Conservation (phyloP, 345 rosid species). For the Brassica cretica region DNA sequence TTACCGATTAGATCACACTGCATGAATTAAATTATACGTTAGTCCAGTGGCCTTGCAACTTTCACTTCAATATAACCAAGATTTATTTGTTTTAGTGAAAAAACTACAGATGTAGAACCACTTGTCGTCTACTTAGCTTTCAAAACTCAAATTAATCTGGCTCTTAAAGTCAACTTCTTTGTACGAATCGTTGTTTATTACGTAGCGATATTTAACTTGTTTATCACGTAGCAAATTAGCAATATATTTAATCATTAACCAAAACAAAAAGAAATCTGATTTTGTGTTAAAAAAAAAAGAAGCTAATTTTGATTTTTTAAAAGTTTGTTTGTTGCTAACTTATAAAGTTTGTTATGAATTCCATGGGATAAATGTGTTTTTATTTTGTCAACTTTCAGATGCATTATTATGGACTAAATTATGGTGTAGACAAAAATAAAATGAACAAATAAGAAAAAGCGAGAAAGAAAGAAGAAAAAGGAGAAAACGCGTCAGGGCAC, state of each 20-base stretch:
- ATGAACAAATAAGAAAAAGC: background rate
- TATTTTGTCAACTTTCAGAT: background rate
- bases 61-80: background rate
- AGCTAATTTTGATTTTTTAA: background rate
- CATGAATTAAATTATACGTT: background rate
- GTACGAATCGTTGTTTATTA: background rate
- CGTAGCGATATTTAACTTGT: background rate
- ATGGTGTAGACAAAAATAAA: slow-evolving; percentile 4
- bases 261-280: background rate
- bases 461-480: slow-evolving; percentile 15
- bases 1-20: background rate
- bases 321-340: background rate
- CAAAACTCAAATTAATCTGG: background rate
- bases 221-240: background rate
- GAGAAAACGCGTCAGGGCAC: slow-evolving; percentile 43
- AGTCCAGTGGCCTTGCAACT: background rate
- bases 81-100: background rate
- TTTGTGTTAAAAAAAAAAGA: background rate
- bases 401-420: background rate
- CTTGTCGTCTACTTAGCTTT: background rate
- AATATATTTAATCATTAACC: background rate
- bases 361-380: background rate
- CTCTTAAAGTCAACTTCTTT: background rate
- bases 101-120: background rate
- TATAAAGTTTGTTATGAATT: background rate